Base-by-base conservation (phyloP, 306 rosid genomes). In the Macrotyloma uniflorum region DNA sequence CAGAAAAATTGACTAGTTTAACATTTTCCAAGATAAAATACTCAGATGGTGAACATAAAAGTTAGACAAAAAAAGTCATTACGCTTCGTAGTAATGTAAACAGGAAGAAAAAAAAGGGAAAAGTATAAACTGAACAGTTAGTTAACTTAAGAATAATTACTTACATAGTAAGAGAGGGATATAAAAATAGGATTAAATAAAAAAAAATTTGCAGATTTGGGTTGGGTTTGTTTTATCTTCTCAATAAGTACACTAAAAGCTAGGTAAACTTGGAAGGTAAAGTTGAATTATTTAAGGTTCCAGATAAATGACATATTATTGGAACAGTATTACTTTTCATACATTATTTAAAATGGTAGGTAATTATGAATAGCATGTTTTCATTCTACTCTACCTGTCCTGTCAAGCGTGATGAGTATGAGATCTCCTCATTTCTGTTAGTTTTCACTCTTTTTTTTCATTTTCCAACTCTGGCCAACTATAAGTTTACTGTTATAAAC, bases 401-500 rank as follows among this genome's bases (percentile, higher is more conserved):
- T 59, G 42, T 33, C 38, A 78, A 55, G 49, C 36, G 67, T 36
- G 69, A 51, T 35, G 24, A n/a, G 33, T 22, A 32, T 33, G 36
- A 61, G 14, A 11, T 14, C 19, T 28, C 53, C 54, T 13, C 64
- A 51, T 77, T 62, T 54, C 35, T 32, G 22, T 28, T 28, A 20
- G 24, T 50, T 51, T 77, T 77, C 51, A 57, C 72, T 69, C 67
- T 59, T 59, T 11, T 12, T 59, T 59, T 30, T 15, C 22, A 47
- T 46, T 42, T 62, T 51, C 55, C 49, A 65, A 64, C 65, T 22
- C 47, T 24, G 63, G 45, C 33, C 35, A 67, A 54, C 19, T 33
- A 82, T 16, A 5, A 28, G 45, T 78, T 62, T 53, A 75, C 24
- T 54, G 35, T 33, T 75, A 50, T n/a, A n/a, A 50, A 68, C 22